phyloP scores from a whole-genome alignment of 2,329 filamentous ascomycete genomes.

The Pestalotiopsis sp. region DNA sequence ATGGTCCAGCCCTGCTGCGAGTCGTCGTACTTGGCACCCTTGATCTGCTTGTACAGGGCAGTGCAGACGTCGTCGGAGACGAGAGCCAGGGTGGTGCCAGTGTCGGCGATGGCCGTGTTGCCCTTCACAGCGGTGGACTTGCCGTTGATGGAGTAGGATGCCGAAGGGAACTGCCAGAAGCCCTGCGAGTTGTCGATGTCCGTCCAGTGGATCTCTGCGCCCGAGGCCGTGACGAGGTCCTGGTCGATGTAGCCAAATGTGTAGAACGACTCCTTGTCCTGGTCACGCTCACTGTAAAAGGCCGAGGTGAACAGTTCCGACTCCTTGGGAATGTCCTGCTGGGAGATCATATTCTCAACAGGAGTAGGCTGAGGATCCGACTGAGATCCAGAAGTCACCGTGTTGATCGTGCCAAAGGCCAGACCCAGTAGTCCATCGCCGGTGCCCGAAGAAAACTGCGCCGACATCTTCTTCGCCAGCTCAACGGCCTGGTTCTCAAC shows the following conservation, averaged over 20 bases:
- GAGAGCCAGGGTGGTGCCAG: slow-evolving; percentile 70
- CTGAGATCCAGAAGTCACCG: slow-evolving; percentile 44
- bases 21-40: slow-evolving; percentile 59
- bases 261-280: slow-evolving; percentile 61
- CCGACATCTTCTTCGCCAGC: slow-evolving; percentile 61
- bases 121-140: slow-evolving; percentile 49
- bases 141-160: slow-evolving; percentile 60
- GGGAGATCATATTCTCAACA: slow-evolving; percentile 69
- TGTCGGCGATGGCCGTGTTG: slow-evolving; percentile 73
- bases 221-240: slow-evolving; percentile 56
- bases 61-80: slow-evolving; percentile 64
- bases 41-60: slow-evolving; percentile 66
- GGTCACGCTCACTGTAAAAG: slow-evolving; percentile 59
- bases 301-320: slow-evolving; percentile 66
- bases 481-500: slow-evolving; percentile 68
- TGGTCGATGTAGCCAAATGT: slow-evolving; percentile 75
- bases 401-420: slow-evolving; percentile 67
- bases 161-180: slow-evolving; percentile 69
- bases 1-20: slow-evolving; percentile 66
- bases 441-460: slow-evolving; percentile 55
- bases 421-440: slow-evolving; percentile 71
- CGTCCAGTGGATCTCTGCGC: slow-evolving; percentile 60
- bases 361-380: slow-evolving; percentile 61
- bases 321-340: slow-evolving; percentile 46
- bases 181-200: slow-evolving; percentile 65